Percentiles rank a stretch among this genome's conserved stretches.
Evolutionary conservation across 2,329 filamentous ascomycete species (phyloP).

Genomic region (Colletotrichum sp.): DNA sequence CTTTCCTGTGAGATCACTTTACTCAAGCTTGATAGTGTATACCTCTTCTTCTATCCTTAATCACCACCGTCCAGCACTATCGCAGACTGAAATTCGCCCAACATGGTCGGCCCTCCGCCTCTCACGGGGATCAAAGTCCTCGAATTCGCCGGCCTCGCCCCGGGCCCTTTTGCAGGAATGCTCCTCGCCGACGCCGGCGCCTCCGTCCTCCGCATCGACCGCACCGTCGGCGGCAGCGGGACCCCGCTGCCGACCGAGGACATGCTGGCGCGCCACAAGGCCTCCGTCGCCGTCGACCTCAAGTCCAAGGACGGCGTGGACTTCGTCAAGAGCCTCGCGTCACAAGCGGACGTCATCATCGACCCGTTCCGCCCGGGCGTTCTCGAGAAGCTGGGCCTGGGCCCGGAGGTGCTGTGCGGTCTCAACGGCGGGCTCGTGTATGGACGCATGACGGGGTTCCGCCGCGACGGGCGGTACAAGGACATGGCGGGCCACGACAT

Average conservation of each 20-base stretch:
- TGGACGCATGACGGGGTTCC: constrained; percentile 87
- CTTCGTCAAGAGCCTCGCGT: constrained; percentile 70
- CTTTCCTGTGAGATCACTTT: neutral
- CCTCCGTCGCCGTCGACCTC: constrained; percentile 80
- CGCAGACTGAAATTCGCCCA: neutral
- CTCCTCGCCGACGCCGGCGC: constrained; percentile 91
- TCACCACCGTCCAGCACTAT: neutral
- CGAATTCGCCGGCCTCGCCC: constrained; percentile 67
- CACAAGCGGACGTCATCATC: constrained; percentile 77
- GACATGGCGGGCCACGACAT: constrained; percentile 95
- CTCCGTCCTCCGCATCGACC: constrained; percentile 86
- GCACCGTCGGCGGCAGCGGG: constrained; percentile 48
- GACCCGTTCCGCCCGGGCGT: constrained; percentile 94
- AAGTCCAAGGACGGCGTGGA: constrained; percentile 68
- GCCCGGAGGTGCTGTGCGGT: constrained; percentile 69
- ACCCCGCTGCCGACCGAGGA: constrained; percentile 62
- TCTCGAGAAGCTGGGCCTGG: constrained; percentile 82
- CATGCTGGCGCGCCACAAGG: constrained; percentile 80
- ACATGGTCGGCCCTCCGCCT: constrained; percentile 43
- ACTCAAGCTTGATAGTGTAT: neutral
- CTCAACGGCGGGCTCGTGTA: constrained; percentile 80
- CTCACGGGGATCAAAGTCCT: constrained; percentile 61
- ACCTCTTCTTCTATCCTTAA: neutral
- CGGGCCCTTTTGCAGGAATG: constrained; percentile 86
- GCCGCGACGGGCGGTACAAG: constrained; percentile 83